Evolutionary conservation across 2,329 filamentous ascomycete species (phyloP), one percentile per base, ranked within the genome.

Genomic region (Sarocladiaceae sp.): DNA sequence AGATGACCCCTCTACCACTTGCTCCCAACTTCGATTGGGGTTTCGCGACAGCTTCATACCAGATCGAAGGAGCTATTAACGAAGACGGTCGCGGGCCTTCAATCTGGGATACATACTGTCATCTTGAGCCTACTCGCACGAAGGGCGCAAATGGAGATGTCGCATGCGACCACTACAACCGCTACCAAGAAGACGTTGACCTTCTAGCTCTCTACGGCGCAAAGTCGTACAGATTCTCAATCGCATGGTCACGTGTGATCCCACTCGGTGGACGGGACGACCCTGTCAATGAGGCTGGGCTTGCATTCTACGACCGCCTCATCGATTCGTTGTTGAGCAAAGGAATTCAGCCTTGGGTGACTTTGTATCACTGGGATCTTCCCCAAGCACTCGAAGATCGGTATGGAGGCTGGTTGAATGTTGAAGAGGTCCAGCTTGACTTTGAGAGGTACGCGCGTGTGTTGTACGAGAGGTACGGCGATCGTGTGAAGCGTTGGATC

Each of bases 221-320:
- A 7, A 74, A 77, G 56, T 77, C 77, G 4, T 87, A 86, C 61
- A 78, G 83, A 18, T 86, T 87, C 62, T 86, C 82, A 3, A 68
- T 87, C 31, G 81, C 82, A 8, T 87, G 83, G 83, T 79, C 82
- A 5, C 80, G 83, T 37, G 76, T 87, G 51, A 84, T 87, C 51
- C 83, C 83, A 1, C 71, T 84, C 0, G 83, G 83, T 11, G 82
- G 83, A 11, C 74, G 83, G 35, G 70, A 83, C 42, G 83, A 86
- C 57, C 77, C 82, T 1, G 59, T 86, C 59, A 87, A 86, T 61
- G 73, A 83, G 58, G 74, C 77, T 46, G 83, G 83, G 1, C 60
- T 87, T 11, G 69, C 75, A 25, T 80, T 82, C 61, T 87, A 87
- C 64, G 69, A 77, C 58, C 72, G 76, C 35, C 72, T 87, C 29